phyloP scores from a whole-genome alignment of 257 asterid genomes.

The Solanum ossicruentum region DNA sequence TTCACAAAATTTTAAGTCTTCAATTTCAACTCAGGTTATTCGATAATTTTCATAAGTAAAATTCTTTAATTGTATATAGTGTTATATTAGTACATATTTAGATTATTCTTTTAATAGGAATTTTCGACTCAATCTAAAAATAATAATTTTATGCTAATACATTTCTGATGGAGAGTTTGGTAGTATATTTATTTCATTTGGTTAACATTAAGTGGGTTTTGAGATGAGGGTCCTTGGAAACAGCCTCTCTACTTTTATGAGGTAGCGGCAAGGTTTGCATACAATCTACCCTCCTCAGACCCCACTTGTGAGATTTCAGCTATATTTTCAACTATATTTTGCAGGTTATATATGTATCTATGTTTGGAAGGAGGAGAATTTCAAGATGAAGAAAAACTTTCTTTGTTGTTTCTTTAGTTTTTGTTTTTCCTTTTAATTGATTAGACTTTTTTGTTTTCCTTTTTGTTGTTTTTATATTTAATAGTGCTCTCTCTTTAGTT shows the following conservation, averaged over 20 bases:
- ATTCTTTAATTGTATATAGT: not conserved
- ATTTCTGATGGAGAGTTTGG: not conserved
- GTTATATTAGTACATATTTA: not conserved
- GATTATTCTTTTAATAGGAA: not conserved
- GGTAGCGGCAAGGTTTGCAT: too few relatives aligned
- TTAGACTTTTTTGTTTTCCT: not conserved
- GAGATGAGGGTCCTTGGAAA: too few relatives aligned
- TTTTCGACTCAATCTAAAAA: not conserved
- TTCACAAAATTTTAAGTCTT: not conserved
- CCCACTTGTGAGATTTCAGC: too few relatives aligned
- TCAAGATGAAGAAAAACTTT: not conserved
- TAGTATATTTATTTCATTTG: not conserved
- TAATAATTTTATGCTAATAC: not conserved
- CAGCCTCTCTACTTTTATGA: too few relatives aligned
- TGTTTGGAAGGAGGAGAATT: not conserved
- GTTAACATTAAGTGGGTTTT: not conserved
- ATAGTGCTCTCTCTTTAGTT: not conserved
- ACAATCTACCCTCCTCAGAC: too few relatives aligned
- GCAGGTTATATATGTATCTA: not conserved
- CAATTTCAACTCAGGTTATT: not conserved
- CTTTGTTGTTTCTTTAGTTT: not conserved
- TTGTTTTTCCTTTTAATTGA: not conserved
- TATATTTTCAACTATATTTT: not conserved
- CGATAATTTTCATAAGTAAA: not conserved
- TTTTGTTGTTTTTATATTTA: not conserved